Base-by-base conservation (phyloP, 139 green algal genomes). In the Chlorella sp. region DNA sequence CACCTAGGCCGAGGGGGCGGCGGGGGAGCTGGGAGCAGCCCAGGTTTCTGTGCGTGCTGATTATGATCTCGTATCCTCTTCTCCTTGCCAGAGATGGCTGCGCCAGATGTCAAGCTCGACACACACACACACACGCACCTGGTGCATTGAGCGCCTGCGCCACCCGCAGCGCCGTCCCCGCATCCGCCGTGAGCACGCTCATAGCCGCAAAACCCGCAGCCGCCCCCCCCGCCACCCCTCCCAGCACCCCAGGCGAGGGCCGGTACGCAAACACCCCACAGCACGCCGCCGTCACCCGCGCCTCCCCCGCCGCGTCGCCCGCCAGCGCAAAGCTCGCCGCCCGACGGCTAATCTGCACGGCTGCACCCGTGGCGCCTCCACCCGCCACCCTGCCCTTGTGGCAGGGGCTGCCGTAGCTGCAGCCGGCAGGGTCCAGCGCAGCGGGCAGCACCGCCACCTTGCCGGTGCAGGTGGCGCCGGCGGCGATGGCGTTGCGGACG, bases 201-300 rank as follows among this genome's bases (percentile, higher is more conserved):
- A 35, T 69, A 33, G 17, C 34, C 30, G 71, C 35, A 20, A 31
- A 14, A 24, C 3, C 10, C 35, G 20, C 30, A 20, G 34, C 65
- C 34, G 2, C 34, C 50, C 29, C 22, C 65, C 33, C 73, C 51
- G 26, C 30, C 5, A 3, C 26, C n/a, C 62, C 24, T 10, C 66
- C 66, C 35, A 62, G 27, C 23, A 35, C 66, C 27, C 35, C 24
- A 60, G 36, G 35, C 34, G 26, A 27, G 2, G 26, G 36, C 3
- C 35, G 35, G 35, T 71, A 61, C 35, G 2, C 66, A 17, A 62
- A 5, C 62, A 26, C 30, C 27, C 62, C 29, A 23, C 77, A 81
- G 74, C 79, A 87, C 6, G 84, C 80, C n/a, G 81, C 84, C 0
- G 84, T 74, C 31, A 84, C 60, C 0, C 74, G 74, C 0, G 71